phyloP scores from a whole-genome alignment of 352 stramenopile species.

The Phytophthora kernoviae region DNA sequence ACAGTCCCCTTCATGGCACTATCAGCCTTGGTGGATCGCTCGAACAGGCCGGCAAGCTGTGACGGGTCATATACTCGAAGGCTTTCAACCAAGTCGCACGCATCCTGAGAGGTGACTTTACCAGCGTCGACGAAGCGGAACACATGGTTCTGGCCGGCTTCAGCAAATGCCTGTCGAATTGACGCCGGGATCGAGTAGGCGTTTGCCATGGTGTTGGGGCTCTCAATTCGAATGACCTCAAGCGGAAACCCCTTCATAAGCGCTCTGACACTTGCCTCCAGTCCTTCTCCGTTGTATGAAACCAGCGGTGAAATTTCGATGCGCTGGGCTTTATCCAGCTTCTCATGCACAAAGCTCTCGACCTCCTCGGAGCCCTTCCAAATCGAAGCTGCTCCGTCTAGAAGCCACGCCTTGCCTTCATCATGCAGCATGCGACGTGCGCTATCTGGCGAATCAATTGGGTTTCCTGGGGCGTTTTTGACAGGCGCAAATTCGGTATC shows the following conservation, averaged over 20 bases:
- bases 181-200: slow-evolving; percentile 37
- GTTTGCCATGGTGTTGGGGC: slow-evolving; percentile 19
- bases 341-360: slow-evolving; percentile 37
- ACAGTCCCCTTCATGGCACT: slow-evolving; percentile 10
- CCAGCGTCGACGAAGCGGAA: slow-evolving; percentile 54
- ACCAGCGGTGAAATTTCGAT: slow-evolving; percentile 89
- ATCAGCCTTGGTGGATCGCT: slow-evolving; percentile 42
- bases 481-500: slow-evolving; percentile 94
- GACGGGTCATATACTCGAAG: slow-evolving; percentile 35
- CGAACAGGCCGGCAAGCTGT: slow-evolving; percentile 42
- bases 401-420: slow-evolving; percentile 74
- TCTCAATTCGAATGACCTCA: slow-evolving; percentile 48
- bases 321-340: slow-evolving; percentile 33
- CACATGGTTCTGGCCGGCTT: slow-evolving; percentile 47
- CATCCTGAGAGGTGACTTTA: slow-evolving; percentile 35
- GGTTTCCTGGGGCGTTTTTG: slow-evolving; percentile 87
- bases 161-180: slow-evolving; percentile 38
- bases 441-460: slow-evolving; percentile 86
- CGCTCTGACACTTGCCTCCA: slow-evolving; percentile 40
- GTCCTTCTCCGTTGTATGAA: slow-evolving; percentile 87
- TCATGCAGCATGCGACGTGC: slow-evolving; percentile 74
- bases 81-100: slow-evolving; percentile 41
- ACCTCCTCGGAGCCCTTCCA: slow-evolving; percentile 26
- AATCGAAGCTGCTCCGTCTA: slow-evolving; percentile 40
- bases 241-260: slow-evolving; percentile 33